Evolutionary conservation across 768 basidiomycete genomes (phyloP).

Genomic region (Gelatoporia subvermispora): DNA sequence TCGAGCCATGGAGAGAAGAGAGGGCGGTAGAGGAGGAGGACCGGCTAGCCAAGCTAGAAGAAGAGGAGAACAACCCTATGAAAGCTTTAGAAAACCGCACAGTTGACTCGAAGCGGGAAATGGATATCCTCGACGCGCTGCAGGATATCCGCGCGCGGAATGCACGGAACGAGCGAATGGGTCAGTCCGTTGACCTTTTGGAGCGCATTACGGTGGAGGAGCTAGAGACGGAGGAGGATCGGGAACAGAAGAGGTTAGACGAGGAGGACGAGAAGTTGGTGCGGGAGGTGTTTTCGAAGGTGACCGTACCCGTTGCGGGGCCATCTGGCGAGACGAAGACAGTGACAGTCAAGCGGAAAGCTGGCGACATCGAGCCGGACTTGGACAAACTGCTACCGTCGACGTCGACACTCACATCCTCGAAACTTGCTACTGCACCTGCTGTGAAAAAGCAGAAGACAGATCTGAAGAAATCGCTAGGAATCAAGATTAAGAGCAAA

Average conservation of each 20-base stretch:
- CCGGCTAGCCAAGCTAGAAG: slow-evolving; percentile 77
- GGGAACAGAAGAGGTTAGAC: slow-evolving; percentile 62
- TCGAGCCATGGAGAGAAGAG: slow-evolving; percentile 95
- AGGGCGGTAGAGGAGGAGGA: slow-evolving; percentile 77
- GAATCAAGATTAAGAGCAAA: slow-evolving; percentile 66
- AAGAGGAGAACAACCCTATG: slow-evolving; percentile 97
- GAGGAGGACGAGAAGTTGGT: slow-evolving; percentile 92
- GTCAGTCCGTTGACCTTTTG: slow-evolving; percentile 65
- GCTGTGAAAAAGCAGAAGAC: slow-evolving; percentile 59
- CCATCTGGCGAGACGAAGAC: slow-evolving; percentile 21
- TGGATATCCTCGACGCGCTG: slow-evolving; percentile 95
- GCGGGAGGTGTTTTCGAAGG: slow-evolving; percentile 80
- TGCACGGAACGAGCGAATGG: slow-evolving; percentile 83
- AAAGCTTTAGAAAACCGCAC: slow-evolving; percentile 92
- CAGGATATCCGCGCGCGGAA: slow-evolving; percentile 88
- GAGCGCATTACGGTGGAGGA: slow-evolving; percentile 63
- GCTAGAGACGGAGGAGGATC: slow-evolving; percentile 73
- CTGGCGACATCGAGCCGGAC: slow-evolving; percentile 72
- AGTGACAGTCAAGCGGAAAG: slow-evolving; percentile 84
- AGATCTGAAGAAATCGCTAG: slow-evolving; percentile 57
- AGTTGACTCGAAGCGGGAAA: slow-evolving; percentile 89
- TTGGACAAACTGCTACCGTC: slow-evolving; percentile 63
- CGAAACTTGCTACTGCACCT: slow-evolving; percentile 36
- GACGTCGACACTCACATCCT: slow-evolving; percentile 52
- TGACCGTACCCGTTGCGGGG: slow-evolving; percentile 35